Conservation (phyloP, 495 filamentous ascomycete genomes). For the Talaromyces adpressus region DNA sequence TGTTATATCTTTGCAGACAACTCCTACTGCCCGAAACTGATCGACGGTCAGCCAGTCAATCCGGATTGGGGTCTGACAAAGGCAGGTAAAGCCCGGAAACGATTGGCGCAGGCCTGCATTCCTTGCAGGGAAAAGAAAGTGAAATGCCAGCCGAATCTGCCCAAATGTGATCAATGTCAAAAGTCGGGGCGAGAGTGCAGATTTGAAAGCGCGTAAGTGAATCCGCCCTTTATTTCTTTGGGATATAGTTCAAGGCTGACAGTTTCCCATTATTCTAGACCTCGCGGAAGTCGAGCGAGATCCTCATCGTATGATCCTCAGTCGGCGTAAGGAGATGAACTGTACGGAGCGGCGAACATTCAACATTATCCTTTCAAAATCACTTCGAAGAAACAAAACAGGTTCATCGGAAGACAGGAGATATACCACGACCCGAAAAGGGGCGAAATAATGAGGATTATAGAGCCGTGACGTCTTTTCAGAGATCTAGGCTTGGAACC, state of each 20-base stretch:
- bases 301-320: slow-evolving; percentile 32
- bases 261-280: slow-evolving; percentile 14
- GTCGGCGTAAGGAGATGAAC: slow-evolving; percentile 33
- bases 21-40: slow-evolving; percentile 71
- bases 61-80: slow-evolving; percentile 91
- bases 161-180: slow-evolving; percentile 82
- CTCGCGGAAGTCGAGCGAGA: slow-evolving; percentile 29
- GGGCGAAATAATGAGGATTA: neutral
- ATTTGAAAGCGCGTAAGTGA: slow-evolving; percentile 79
- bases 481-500: no score
- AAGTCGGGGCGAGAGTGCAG: slow-evolving; percentile 81
- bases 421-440: neutral
- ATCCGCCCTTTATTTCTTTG: slow-evolving; percentile 10
- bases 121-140: slow-evolving; percentile 96
- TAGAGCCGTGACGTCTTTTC: no score
- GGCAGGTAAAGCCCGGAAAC: slow-evolving; percentile 83
- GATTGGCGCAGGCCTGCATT: slow-evolving; percentile 80
- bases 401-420: neutral
- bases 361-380: slow-evolving; percentile 16
- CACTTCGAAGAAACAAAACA: neutral
- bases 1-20: slow-evolving; percentile 89
- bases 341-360: slow-evolving; percentile 8
- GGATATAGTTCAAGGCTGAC: neutral
- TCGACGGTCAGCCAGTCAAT: slow-evolving; percentile 82
- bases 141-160: slow-evolving; percentile 83